Evolutionary conservation across 2,329 filamentous ascomycete species (phyloP).

Genomic region (Thelonectria olida): DNA sequence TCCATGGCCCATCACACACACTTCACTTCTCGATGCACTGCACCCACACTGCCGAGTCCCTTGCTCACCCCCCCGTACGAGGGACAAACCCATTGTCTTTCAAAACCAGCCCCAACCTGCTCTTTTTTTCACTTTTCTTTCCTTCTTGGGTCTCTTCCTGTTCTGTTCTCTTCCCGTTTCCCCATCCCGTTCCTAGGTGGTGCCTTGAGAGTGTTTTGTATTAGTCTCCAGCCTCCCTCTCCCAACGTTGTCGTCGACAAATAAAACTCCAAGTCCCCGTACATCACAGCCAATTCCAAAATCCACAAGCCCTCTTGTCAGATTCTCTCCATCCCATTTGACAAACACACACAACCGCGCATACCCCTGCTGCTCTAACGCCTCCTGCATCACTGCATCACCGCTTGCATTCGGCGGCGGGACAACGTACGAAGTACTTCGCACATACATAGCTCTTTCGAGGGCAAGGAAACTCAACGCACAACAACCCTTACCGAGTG

Average conservation of each 20-base stretch:
- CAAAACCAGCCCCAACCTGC: constrained; percentile 41
- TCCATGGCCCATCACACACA: constrained; percentile 48
- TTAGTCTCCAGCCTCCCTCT: constrained; percentile 22
- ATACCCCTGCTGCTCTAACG: constrained; percentile 20
- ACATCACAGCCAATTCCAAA: constrained; percentile 14
- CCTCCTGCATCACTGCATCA: constrained; percentile 26
- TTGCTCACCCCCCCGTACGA: constrained; percentile 5
- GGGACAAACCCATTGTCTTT: constrained; percentile 28
- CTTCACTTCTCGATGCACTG: constrained; percentile 23
- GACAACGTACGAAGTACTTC: not conserved
- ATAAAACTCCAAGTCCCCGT: constrained; percentile 26
- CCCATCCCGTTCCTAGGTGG: constrained; percentile 23
- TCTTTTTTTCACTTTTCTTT: constrained; percentile 36
- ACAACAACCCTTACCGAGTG: constrained; percentile 1
- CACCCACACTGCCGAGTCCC: constrained; percentile 26
- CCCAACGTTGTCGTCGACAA: constrained; percentile 30
- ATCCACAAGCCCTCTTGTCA: constrained; percentile 5
- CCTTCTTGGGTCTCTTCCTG: constrained; percentile 37
- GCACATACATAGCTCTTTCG: constrained; percentile 2
- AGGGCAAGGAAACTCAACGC: constrained; percentile 27
- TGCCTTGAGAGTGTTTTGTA: constrained; percentile 17
- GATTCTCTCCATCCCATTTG: constrained; percentile 5
- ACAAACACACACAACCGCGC: constrained; percentile 11
- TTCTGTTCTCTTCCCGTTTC: constrained; percentile 30
- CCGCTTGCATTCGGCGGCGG: constrained; percentile 13